phyloP scores from a whole-genome alignment of 2,329 filamentous ascomycete genomes.

The Neonectria neomacrospora region DNA sequence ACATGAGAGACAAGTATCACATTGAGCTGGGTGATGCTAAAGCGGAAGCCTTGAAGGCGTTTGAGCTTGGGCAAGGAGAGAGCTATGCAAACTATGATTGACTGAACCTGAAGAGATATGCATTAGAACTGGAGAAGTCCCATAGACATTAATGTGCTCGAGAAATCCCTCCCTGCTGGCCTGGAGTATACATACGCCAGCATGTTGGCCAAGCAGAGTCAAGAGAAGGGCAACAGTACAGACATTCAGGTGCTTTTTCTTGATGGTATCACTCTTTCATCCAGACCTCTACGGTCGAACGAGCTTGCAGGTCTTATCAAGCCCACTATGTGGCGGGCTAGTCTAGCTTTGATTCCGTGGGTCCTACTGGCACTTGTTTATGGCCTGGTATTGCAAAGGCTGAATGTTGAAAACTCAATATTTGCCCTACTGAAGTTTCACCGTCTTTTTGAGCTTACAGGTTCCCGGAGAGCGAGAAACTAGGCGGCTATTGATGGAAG shows the following conservation, averaged over 20 bases:
- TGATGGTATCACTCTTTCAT: conserved; percentile 53
- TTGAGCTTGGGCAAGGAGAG: too few species aligned
- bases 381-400: too few species aligned
- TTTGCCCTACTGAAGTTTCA: neutral
- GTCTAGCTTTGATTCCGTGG: too few species aligned
- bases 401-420: neutral
- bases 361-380: too few species aligned
- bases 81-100: too few species aligned
- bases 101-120: too few species aligned
- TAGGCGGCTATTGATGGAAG: neutral
- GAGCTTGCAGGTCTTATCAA: conserved; percentile 47
- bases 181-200: conserved; percentile 46
- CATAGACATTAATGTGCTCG: conserved; percentile 19
- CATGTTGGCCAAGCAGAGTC: conserved; percentile 51
- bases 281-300: conserved; percentile 52
- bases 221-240: conserved; percentile 40
- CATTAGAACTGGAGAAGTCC: too few species aligned
- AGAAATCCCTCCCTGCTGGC: conserved; percentile 34
- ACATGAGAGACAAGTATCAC: too few species aligned
- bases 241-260: conserved; percentile 52
- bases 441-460: neutral
- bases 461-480: neutral
- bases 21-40: too few species aligned
- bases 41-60: too few species aligned
- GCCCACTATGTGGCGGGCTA: too few species aligned